Conservation (phyloP, 441 rosid species). For the Erodium trifolium region DNA sequence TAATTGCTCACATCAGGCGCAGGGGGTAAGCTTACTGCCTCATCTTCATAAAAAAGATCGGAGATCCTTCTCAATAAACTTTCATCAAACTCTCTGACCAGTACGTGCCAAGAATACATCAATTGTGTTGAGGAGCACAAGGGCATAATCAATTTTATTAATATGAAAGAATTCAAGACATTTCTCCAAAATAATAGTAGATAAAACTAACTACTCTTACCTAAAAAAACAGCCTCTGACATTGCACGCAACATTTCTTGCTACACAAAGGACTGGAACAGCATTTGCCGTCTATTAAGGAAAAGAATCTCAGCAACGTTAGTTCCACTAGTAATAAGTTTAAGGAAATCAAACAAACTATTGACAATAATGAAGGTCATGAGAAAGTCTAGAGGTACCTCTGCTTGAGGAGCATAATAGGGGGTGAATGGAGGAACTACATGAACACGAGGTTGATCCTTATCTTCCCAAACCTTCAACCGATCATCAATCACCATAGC, state of each 20-base stretch:
- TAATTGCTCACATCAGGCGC: conserved; percentile 93
- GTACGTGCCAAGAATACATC: conserved; percentile 6
- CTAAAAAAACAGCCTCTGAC: conserved; percentile 91
- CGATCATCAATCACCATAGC: conserved; percentile 99
- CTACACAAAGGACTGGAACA: conserved; percentile 88
- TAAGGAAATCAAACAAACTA: conserved; percentile 10
- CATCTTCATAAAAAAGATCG: conserved; percentile 83
- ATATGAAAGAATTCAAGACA: neutral
- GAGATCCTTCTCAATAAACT: conserved; percentile 57
- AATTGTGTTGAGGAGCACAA: neutral
- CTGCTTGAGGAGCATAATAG: conserved; percentile 95
- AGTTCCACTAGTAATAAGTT: neutral
- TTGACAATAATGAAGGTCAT: conserved; percentile 11
- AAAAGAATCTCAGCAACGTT: conserved; percentile 3
- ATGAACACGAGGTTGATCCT: conserved; percentile 96
- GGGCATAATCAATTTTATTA: neutral
- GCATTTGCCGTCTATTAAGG: conserved; percentile 58
- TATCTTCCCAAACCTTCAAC: conserved; percentile 94
- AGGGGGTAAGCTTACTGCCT: conserved; percentile 59
- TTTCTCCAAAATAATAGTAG: neutral
- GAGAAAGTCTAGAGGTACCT: conserved; percentile 37
- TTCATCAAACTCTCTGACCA: conserved; percentile 90
- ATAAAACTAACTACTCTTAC: conserved; percentile 40
- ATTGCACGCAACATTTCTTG: conserved; percentile 99
- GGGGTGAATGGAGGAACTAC: conserved; percentile 88